These are phyloP conservation scores for Chlorella sorokiniana DNA, from an alignment of 139 green algal genomes.

Conservation along the genomic window DNA sequence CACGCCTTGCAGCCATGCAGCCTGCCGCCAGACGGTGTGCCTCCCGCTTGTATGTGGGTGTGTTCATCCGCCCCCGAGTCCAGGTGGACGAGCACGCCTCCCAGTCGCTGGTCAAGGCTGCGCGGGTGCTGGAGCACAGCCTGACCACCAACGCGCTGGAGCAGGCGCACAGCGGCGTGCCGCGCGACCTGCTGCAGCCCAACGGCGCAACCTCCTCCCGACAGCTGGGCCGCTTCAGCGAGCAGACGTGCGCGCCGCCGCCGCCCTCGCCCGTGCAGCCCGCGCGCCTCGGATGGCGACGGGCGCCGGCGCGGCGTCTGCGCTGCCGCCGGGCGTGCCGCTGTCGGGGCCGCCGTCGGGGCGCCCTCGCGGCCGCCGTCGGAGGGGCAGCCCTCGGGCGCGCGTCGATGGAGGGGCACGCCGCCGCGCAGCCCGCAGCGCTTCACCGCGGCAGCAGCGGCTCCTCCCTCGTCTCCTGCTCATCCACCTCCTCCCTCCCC, in stretches of 20 bases:
- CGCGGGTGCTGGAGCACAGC: conserved; percentile 21
- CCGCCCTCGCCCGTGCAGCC: too few species aligned
- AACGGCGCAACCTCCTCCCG: background rate
- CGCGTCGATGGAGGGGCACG: too few species aligned
- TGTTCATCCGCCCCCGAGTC: too few species aligned
- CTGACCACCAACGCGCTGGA: conserved; percentile 33
- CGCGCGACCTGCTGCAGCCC: background rate
- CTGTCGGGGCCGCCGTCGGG: too few species aligned
- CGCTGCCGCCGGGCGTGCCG: too few species aligned
- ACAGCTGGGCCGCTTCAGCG: background rate
- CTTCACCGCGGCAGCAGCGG: background rate
- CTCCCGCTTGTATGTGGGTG: too few species aligned
- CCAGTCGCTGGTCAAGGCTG: conserved; percentile 6
- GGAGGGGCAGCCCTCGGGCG: too few species aligned
- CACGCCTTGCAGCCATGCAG: background rate
- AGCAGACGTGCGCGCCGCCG: background rate
- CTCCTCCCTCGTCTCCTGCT: background rate
- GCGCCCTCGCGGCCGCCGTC: too few species aligned
- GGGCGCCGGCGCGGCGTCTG: too few species aligned
- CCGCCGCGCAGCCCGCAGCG: too few species aligned
- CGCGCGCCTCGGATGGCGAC: too few species aligned
- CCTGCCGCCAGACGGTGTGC: too few species aligned
- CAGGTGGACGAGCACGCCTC: conserved; percentile 17
- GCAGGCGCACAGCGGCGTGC: conserved; percentile 14
- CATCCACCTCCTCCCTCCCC: background rate